Evolutionary conservation across 2,329 filamentous ascomycete species (phyloP), one percentile per base, ranked within the genome.

Genomic region (Zymoseptoria tritici): DNA sequence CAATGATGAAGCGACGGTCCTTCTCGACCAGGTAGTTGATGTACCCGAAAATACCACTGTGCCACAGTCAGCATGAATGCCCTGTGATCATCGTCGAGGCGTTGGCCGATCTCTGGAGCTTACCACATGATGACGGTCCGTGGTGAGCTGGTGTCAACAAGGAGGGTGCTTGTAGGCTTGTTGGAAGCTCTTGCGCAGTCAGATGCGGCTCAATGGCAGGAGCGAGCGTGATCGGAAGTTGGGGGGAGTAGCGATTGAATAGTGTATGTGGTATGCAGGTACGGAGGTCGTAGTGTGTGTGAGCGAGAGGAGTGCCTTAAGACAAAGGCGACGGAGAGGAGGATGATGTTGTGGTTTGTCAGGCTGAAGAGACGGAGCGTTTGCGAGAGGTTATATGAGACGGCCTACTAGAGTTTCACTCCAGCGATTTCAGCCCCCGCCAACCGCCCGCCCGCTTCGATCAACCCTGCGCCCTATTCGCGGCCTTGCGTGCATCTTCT

Each of bases 21-120:
- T 96, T 97, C 84, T 97, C 94, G 76, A 97, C 91, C 76, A 97
- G 82, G 80, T 97, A 97, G 83, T 97, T 97, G 82, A 97, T 90
- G 84, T 97, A 97, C 72, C 93, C 93, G 81, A 97, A 95, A 79
- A 94, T 95, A 78, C 90, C 90, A 65, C 67, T 46, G 36, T 46
- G 13, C 13, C 3, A 46, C 36, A 6, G 36, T 46, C 36, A 46
- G 36, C 36, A 46, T 46, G 36, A 46, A n/a, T n/a, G 22, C 3
- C 22, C 22, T 4, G 16, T 46, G 13, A 16, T 46, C 36, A 16
- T n/a, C 36, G 13, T 46, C 36, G 13, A 57, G 56, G 58, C 56
- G 55, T 22, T 55, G 11, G 49, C 16, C 26, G 51, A 36, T 49
- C 2, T 31, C 19, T 61, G 36, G 26, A 51, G 46, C 57, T 46